Base-by-base conservation (phyloP, 805 yeast species). In the Pichia manshurica region DNA sequence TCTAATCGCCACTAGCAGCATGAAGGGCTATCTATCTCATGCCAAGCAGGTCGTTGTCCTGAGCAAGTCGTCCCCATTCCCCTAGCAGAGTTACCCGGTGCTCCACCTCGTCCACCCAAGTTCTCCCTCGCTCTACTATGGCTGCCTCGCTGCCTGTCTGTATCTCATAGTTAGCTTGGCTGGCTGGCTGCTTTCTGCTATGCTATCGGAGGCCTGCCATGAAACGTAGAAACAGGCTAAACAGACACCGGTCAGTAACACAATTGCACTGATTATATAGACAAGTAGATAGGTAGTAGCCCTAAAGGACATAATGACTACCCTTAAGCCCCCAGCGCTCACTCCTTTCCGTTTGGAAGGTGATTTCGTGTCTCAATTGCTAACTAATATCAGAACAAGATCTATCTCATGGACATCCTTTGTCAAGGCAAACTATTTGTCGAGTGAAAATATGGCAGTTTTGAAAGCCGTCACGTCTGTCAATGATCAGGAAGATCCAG, bases 391-490 rank as follows among this genome's bases (percentile, higher is more conserved):
- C 53, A 74, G 93, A 58, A 82, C 86, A 51, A 78, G 93, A 54
- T 81, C 90, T 29, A 78, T 89, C 47, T 95, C 95, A 29, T 90
- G 97, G 97, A 95, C 87, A 59, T 95, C 95, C 9, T 80, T 85
- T 57, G 82, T 86, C 10, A 75, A 96, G 47, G 82, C 90, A 17
- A 81, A 78, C 42, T 76, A 81, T 39, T 71, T 90, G 34, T 68
- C 82, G 39, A 75, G 74, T 44, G 79, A 78, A 51, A 93, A 87
- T 62, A 91, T 90, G 10, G 74, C 56, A 50, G 47, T 63, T 52
- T 51, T 72, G 43, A 66, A 63, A 49, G 10, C 39, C n/a, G 31
- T 46, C 9, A 46, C 49, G 4, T 40, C 37, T 10, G 29, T 46
- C 13, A 41, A 46, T 19, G 42, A 46, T 22, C 49, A 46, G 31